These are phyloP conservation scores for Balakata baccata DNA, from an alignment of 345 rosid genomes.

Conservation along the genomic window DNA sequence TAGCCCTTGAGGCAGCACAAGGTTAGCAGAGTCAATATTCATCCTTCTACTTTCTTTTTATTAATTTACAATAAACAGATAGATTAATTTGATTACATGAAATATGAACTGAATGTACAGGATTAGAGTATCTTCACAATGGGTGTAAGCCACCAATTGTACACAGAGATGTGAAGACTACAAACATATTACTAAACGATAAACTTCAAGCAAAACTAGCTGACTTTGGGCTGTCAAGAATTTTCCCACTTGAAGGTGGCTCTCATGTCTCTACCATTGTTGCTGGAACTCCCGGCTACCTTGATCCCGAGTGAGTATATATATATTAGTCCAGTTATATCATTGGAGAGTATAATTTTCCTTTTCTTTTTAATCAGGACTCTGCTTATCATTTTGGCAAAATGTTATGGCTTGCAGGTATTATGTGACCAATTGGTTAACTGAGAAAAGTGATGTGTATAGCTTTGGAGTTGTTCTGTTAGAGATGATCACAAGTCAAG, in stretches of 20 bases:
- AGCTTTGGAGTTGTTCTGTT: constrained; percentile 48
- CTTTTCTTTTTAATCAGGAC: no score
- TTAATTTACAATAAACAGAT: background rate
- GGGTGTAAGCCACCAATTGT: constrained; percentile 35
- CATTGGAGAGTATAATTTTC: no score
- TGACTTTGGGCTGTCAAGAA: constrained; percentile 33
- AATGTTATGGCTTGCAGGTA: constrained; percentile 24
- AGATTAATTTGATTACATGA: background rate
- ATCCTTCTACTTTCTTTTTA: background rate
- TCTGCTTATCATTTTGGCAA: no score
- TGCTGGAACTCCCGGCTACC: constrained; percentile 29
- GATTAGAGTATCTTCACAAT: constrained; percentile 32
- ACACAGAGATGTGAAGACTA: constrained; percentile 33
- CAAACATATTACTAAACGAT: constrained; percentile 28
- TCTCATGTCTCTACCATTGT: constrained; percentile 30
- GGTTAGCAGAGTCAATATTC: constrained; percentile 26
- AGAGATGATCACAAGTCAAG: constrained; percentile 41
- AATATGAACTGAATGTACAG: constrained; percentile 7
- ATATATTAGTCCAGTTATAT: no score
- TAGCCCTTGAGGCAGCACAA: constrained; percentile 59
- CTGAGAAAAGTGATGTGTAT: constrained; percentile 47
- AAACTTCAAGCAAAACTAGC: constrained; percentile 28
- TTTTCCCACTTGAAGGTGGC: constrained; percentile 30
- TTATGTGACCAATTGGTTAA: constrained; percentile 33
- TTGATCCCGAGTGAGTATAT: constrained; percentile 47